Evolutionary conservation across 768 basidiomycete genomes (phyloP), one percentile per base, ranked within the genome.

Genomic region (Multifurca ochricompacta): DNA sequence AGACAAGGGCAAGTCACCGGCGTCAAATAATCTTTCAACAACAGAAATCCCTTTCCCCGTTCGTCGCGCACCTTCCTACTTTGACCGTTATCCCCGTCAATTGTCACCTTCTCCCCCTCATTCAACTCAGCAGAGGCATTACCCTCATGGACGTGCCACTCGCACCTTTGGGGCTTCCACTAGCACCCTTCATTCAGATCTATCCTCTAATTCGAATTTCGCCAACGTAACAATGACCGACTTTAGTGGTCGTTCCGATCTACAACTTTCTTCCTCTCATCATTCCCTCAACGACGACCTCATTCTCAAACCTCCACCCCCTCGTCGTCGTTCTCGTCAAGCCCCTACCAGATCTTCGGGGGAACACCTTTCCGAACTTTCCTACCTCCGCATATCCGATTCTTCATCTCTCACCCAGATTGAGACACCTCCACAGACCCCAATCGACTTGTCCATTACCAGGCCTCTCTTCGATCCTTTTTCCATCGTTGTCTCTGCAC

Each of bases 341-440:
- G 37, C 13, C n/a, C 18, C 40, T 3, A 36, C 42, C 31, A 56
- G 54, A 46, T 49, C 58, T 14, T 53, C 48, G 1, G 31, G 35
- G 6, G 51, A 59, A 39, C 40, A 50, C 6, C 30, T 49, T 19
- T 40, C 48, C n/a, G 60, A 61, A 18, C 35, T 30, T 8, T 19
- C 59, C 18, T 25, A 46, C 70, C 77, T 59, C 76, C 81, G 42
- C 70, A 78, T 62, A 66, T 89, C 87, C 44, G 80, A 79, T 47
- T 80, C 84, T 2, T 87, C 85, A 0, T 82, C 81, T 28, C 75
- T 80, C 37, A 68, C 65, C 44, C 76, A 82, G n/a, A 74, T 78
- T 4, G 87, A 83, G 62, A 84, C 84, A 1, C 80, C 83, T 41
- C 87, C 85, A 28, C 80, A 79, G 58, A 89, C 87, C 0, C 87